Evolutionary conservation across 1,284 basidiomycete genomes (phyloP), one percentile per base, ranked within the genome.

Genomic region (Irpex sp.): DNA sequence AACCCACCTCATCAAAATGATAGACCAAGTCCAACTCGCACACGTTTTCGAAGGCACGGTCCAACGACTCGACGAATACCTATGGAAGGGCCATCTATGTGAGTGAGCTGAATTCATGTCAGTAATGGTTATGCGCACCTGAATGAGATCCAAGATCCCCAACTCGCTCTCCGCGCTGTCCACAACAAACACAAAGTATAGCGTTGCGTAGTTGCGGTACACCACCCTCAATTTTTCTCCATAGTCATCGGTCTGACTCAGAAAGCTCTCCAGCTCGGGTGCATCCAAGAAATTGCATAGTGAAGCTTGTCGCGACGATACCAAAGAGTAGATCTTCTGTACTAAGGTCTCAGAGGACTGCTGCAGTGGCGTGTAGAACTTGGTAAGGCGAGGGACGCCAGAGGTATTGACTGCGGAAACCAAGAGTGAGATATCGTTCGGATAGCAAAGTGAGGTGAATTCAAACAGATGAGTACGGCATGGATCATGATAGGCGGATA

Each of bases 21-120:
- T 99, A 99, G 63, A 99, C 97, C 31, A 99, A 83, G 75, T 99
- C 97, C 55, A 99, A 82, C 77, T 99, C 97, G 79, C 97, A 99
- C 0, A 99, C 97, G 72, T 98, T 98, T 79, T 98, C 96, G 73
- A 99, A 99, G 26, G 94, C 90, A 55, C 94, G 83, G 75, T 99
- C 97, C 34, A 99, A 82, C 0, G 93, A 91, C 79, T 99, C 97
- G 57, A 99, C 97, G 73, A 99, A 96, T 9, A 99, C 97, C 94
- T 88, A 60, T 2, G 49, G 3, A 55, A 52, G 63, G 17, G 5
- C 9, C 59, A 47, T 26, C 17, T 13, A 31, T 21, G 49, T 21
- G 34, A 17, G 13, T 19, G 51, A 40, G 19, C 9, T 13, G 36
- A 40, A 38, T 17, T 19, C 19, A 37, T 55, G n/a, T 38, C 4